Evolutionary conservation across 2,329 filamentous ascomycete genomes (phyloP), one percentile per base, ranked within the genome.

Genomic region (Fusarium abutilonis): DNA sequence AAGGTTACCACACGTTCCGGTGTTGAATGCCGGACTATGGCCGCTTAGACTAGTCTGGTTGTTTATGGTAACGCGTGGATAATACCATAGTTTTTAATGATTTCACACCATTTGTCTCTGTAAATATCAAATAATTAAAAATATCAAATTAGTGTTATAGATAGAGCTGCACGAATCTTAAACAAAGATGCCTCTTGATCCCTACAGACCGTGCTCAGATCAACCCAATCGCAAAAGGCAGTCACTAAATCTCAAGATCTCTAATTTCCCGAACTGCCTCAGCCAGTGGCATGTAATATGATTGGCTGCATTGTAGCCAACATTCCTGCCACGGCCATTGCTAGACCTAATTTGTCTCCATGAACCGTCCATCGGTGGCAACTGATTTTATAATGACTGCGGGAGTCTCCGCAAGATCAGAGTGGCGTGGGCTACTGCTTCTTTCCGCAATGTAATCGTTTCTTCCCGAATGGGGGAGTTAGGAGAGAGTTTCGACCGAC

Each of bases 261-360:
- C 32, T 17, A 17, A 38, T 38, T 8, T 5, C 1, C 41, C 49
- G 49, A 23, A 31, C 46, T 52, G 29, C 31, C 35, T 46, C 41
- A 6, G 4, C 15, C 4, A 6, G 23, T 15, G 46, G 21, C 26
- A 59, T 59, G 47, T 53, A 59, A 53, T 9, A 11, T 46, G 31
- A 59, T 38, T 59, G 53, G 56, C 26, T 13, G 8, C 13, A 23
- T 19, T 17, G 6, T 19, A 13, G 8, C 9, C 14, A 17, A 13
- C 53, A 58, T 58, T 58, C 53, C 53, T 14, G 23, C n/a, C 36
- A 19, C 19, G 19, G 36, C 8, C 36, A n/a, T n/a, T 13, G 13
- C 36, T 39, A 39, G 19, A 14, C 36, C 36, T 14, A 39, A 39
- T 13, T 19, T 23, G 14, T 23, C 6, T 19, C 11, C 9, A 4